phyloP scores from a whole-genome alignment of 2,329 filamentous ascomycete species.

The Thelonectria blattea region DNA sequence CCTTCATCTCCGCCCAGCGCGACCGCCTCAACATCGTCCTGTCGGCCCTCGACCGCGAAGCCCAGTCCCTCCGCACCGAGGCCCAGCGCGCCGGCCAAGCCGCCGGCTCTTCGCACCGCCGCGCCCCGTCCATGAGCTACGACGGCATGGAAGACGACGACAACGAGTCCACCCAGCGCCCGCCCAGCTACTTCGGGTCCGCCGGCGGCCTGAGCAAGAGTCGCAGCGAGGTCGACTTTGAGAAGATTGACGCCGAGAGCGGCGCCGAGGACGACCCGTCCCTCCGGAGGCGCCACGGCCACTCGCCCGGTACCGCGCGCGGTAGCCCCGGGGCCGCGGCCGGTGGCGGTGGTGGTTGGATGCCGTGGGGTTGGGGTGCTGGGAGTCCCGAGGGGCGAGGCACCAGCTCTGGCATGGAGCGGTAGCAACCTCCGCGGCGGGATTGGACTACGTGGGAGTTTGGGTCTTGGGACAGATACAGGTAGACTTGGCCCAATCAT shows the following conservation, averaged over 20 bases:
- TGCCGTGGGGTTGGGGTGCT: conserved; percentile 55
- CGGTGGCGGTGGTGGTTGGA: conserved; percentile 51
- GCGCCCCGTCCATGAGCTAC: conserved; percentile 32
- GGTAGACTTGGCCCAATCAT: conserved; percentile 26
- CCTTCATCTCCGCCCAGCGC: conserved; percentile 79
- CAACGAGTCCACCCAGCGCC: conserved; percentile 48
- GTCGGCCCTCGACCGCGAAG: conserved; percentile 80
- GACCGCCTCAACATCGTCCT: conserved; percentile 78
- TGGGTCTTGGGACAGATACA: conserved; percentile 32
- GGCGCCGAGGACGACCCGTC: conserved; percentile 59
- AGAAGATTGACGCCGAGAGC: conserved; percentile 82
- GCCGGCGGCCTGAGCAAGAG: conserved; percentile 74
- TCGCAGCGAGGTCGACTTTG: conserved; percentile 86
- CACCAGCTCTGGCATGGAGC: conserved; percentile 48
- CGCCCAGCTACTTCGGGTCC: conserved; percentile 53
- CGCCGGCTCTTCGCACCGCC: conserved; percentile 24
- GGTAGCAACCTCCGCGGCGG: conserved; percentile 37
- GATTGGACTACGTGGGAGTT: conserved; percentile 38
- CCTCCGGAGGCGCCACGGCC: conserved; percentile 42
- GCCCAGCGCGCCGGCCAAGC: conserved; percentile 35
- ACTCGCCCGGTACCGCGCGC: conserved; percentile 29
- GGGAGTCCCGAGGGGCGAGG: conserved; percentile 22
- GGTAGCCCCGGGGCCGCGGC: conserved; percentile 32
- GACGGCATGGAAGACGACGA: conserved; percentile 43
- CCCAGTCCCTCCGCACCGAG: conserved; percentile 60